These are phyloP conservation scores for Geum urbanum DNA, from an alignment of 306 rosid species.

Conservation along the genomic window DNA sequence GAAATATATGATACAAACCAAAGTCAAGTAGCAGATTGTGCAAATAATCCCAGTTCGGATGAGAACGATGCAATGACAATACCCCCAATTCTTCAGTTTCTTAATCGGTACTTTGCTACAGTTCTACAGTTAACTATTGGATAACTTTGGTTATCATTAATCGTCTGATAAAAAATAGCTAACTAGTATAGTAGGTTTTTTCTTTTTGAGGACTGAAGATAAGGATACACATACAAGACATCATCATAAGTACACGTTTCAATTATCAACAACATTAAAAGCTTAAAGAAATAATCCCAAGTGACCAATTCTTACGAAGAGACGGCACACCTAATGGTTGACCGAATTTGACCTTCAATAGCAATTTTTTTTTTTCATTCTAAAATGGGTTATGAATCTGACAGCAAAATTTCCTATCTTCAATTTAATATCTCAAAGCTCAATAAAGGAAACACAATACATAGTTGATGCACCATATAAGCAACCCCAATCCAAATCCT, in stretches of 20 bases:
- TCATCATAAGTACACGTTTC: neutral
- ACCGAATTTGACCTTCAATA: neutral
- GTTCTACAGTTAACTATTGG: neutral
- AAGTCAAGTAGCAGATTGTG: slow-evolving; percentile 7
- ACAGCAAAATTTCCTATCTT: neutral
- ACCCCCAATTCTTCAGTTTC: neutral
- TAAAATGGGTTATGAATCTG: neutral
- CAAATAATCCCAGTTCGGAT: neutral
- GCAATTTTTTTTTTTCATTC: neutral
- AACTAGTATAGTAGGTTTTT: neutral
- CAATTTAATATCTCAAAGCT: neutral
- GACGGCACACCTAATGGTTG: neutral
- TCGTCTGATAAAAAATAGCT: neutral
- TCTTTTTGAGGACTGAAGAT: neutral
- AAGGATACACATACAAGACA: neutral
- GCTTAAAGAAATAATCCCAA: neutral
- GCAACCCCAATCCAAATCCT: neutral
- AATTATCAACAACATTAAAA: neutral
- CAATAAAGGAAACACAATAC: neutral
- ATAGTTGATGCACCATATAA: neutral
- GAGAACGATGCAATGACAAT: neutral
- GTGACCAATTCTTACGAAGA: neutral
- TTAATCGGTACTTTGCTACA: neutral
- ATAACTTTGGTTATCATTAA: neutral
- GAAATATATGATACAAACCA: neutral